Evolutionary conservation across 345 rosid genomes (phyloP).

Genomic region (Bruguiera sexangula): DNA sequence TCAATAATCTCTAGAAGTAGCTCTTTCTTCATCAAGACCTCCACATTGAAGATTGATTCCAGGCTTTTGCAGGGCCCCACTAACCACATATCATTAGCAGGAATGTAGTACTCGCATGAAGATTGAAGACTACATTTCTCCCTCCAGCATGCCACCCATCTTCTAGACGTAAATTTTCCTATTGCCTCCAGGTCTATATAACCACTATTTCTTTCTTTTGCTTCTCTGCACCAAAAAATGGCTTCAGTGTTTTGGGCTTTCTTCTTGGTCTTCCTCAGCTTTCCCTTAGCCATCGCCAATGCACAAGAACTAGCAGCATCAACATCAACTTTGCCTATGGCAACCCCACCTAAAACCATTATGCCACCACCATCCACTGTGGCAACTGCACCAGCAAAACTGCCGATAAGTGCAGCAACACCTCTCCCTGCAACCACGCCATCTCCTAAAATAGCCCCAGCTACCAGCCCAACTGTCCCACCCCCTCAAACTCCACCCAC

Average conservation of each 20-base stretch:
- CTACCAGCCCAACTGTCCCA: conserved; percentile 52
- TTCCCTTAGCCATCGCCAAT: conserved; percentile 36
- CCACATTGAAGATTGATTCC: conserved; percentile 3
- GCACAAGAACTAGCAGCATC: conserved; percentile 75
- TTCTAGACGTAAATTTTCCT: conserved; percentile 14
- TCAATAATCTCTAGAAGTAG: neutral
- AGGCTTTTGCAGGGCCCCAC: neutral
- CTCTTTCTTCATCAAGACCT: neutral
- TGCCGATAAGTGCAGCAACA: conserved; percentile 42
- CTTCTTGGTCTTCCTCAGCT: conserved; percentile 34
- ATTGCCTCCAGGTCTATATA: conserved; percentile 20
- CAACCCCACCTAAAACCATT: conserved; percentile 33
- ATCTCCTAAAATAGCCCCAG: conserved; percentile 65
- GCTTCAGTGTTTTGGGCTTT: conserved; percentile 33
- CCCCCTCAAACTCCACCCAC: conserved; percentile 50
- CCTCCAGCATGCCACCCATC: conserved; percentile 49
- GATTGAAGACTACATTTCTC: conserved; percentile 45
- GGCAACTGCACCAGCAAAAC: conserved; percentile 30
- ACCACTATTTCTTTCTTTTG: conserved; percentile 20
- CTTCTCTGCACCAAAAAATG: conserved; percentile 42
- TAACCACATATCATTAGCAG: conserved; percentile 36
- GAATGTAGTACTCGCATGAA: conserved; percentile 47
- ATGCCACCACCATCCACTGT: neutral
- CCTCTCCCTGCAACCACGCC: conserved; percentile 51
- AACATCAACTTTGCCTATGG: conserved; percentile 42